phyloP scores from a whole-genome alignment of 2,329 filamentous ascomycete species.

The Dactylonectria estremocensis region DNA sequence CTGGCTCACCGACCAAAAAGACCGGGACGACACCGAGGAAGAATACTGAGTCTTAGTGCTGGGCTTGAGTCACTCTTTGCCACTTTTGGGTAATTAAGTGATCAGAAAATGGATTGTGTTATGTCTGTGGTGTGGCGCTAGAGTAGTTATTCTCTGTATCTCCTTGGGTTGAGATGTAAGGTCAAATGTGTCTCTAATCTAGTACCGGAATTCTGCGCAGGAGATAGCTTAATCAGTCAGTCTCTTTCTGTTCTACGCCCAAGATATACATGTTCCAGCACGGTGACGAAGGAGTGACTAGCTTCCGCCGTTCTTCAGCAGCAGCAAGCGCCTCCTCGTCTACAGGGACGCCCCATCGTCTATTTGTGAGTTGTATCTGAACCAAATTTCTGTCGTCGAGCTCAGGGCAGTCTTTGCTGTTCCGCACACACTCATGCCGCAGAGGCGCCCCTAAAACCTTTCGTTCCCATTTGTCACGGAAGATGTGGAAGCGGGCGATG shows the following conservation, averaged over 20 bases:
- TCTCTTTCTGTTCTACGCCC: neutral
- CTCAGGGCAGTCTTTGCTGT: conserved; percentile 58
- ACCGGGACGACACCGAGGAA: too few species aligned
- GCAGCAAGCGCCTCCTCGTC: conserved; percentile 1
- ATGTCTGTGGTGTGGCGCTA: neutral
- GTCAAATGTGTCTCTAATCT: neutral
- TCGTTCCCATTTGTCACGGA: conserved; percentile 74
- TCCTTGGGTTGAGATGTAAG: neutral
- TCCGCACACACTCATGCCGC: conserved; percentile 55
- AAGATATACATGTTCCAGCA: neutral
- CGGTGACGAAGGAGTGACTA: conserved; percentile 6
- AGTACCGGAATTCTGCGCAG: neutral
- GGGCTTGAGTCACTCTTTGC: too few species aligned
- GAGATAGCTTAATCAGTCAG: neutral
- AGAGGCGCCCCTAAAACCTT: conserved; percentile 75
- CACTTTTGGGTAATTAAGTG: neutral
- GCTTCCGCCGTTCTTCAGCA: neutral
- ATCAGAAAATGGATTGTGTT: neutral
- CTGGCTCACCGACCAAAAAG: too few species aligned
- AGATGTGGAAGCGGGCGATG: conserved; percentile 67
- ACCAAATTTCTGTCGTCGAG: conserved; percentile 70
- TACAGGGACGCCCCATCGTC: neutral
- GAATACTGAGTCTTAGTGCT: too few species aligned
- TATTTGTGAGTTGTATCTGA: neutral
- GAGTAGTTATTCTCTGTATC: neutral